These are phyloP conservation scores for Collybia sp. DNA, from an alignment of 768 basidiomycete species.

Conservation along the genomic window DNA sequence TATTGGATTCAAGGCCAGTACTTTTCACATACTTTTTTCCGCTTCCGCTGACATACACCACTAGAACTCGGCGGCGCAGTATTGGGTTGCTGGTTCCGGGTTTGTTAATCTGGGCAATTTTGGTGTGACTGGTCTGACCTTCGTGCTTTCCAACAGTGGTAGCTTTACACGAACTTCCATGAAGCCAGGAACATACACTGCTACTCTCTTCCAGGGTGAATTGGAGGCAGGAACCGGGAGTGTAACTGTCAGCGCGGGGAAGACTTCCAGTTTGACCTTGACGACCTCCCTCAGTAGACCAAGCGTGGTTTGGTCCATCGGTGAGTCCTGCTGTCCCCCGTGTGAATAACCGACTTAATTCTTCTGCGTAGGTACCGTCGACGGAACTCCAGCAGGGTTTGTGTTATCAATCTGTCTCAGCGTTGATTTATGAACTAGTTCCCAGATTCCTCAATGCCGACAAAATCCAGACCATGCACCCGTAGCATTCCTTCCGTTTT, in stretches of 20 bases:
- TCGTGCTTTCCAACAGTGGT: conserved; percentile 19
- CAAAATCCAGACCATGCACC: conserved; percentile 45
- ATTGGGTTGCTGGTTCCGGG: conserved; percentile 39
- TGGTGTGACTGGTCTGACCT: neutral
- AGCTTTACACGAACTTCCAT: conserved; percentile 37
- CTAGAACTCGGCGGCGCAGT: conserved; percentile 40
- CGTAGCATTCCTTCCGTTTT: conserved; percentile 21
- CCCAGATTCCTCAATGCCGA: conserved; percentile 43
- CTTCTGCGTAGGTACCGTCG: conserved; percentile 29
- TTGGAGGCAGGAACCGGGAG: conserved; percentile 37
- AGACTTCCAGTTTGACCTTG: conserved; percentile 28
- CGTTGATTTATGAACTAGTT: neutral
- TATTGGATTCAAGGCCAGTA: conserved; percentile 35
- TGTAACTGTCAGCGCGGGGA: conserved; percentile 36
- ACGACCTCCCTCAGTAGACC: conserved; percentile 26
- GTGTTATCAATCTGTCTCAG: neutral
- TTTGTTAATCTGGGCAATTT: conserved; percentile 12
- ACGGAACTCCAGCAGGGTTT: conserved; percentile 40
- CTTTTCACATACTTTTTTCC: neutral
- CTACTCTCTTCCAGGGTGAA: conserved; percentile 41
- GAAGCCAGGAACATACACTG: conserved; percentile 46
- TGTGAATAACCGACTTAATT: neutral
- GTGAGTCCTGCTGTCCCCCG: conserved; percentile 12
- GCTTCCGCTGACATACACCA: neutral
- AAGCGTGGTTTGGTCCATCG: conserved; percentile 39